These are phyloP conservation scores for Aspergillus fumigatiaffinis DNA, from an alignment of 2,329 filamentous ascomycete species.

Conservation along the genomic window DNA sequence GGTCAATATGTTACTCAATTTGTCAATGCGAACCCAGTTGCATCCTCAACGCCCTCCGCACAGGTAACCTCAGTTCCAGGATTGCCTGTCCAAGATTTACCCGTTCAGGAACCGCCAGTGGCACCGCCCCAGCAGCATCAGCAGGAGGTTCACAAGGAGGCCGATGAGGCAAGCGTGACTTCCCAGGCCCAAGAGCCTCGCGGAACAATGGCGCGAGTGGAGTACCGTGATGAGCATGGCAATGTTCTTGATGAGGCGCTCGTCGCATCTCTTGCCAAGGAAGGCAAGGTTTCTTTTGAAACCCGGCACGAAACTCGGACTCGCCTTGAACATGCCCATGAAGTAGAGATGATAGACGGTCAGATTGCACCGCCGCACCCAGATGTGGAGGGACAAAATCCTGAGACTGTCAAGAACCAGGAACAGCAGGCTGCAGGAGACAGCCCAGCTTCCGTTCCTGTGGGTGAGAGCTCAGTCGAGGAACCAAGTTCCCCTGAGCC, in stretches of 20 bases:
- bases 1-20: conserved; percentile 37
- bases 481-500: conserved; percentile 35
- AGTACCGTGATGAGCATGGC: conserved; percentile 92
- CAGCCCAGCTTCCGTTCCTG: conserved; percentile 39
- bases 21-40: conserved; percentile 15
- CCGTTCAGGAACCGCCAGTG: conserved; percentile 9
- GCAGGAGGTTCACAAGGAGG: conserved; percentile 15
- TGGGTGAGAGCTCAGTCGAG: conserved; percentile 36
- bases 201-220: conserved; percentile 73
- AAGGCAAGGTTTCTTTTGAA: conserved; percentile 93
- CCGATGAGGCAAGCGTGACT: conserved; percentile 30
- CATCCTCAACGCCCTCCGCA: conserved; percentile 21
- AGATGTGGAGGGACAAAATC: conserved; percentile 56
- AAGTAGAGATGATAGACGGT: conserved; percentile 51
- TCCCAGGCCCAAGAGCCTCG: conserved; percentile 31
- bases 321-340: conserved; percentile 71
- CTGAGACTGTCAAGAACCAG: conserved; percentile 49
- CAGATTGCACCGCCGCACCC: conserved; percentile 51
- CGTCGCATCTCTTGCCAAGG: conserved; percentile 64
- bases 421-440: conserved; percentile 32
- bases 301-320: conserved; percentile 95
- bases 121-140: conserved; percentile 16
- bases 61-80: conserved; percentile 12
- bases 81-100: not conserved
- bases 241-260: conserved; percentile 81